A percentile compares a stretch with the other conserved stretches of the same genome.
These are phyloP conservation scores for Boletus patriciae DNA, from an alignment of 768 basidiomycete genomes.

Conservation along the genomic window DNA sequence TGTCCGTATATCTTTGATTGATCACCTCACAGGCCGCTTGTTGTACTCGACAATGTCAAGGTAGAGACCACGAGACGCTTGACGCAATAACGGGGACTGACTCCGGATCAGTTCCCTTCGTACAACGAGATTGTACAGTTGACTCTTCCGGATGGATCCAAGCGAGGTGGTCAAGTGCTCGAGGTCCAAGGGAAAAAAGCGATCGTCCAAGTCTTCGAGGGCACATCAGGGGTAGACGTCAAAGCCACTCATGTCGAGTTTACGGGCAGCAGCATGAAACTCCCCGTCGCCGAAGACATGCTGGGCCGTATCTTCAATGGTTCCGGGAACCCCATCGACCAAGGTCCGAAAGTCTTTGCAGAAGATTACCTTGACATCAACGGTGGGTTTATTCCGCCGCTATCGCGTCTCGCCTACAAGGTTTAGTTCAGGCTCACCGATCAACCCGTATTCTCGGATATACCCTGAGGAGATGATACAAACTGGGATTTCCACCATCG, in stretches of 20 bases:
- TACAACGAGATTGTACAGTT: constrained; percentile 98
- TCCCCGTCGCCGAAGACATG: constrained; percentile 99
- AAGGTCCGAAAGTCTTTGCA: constrained; percentile 98
- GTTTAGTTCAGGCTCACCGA: constrained; percentile 76
- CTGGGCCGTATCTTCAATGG: constrained; percentile 99
- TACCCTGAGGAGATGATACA: constrained; percentile 99
- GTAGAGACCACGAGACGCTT: constrained; percentile 41
- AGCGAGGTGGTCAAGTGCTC: constrained; percentile 94
- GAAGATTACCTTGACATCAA: constrained; percentile 99
- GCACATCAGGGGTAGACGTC: constrained; percentile 96
- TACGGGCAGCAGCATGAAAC: constrained; percentile 97
- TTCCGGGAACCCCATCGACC: constrained; percentile 95
- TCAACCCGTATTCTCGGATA: constrained; percentile 97
- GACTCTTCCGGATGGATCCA: constrained; percentile 92
- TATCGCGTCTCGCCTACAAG: constrained; percentile 13
- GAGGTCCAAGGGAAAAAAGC: constrained; percentile 99
- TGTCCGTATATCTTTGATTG: constrained; percentile 8
- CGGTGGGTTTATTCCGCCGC: constrained; percentile 52
- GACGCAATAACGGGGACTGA: constrained; percentile 15
- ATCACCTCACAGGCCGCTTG: constrained; percentile 69
- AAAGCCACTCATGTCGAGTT: constrained; percentile 97
- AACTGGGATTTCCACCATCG: constrained; percentile 98
- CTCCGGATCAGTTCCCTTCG: constrained; percentile 72
- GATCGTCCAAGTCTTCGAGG: constrained; percentile 99
- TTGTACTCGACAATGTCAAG: constrained; percentile 98